Evolutionary conservation across 1,139 yeast species (phyloP), one percentile per base, ranked within the genome.

Genomic region (Arxiozyma telluris): DNA sequence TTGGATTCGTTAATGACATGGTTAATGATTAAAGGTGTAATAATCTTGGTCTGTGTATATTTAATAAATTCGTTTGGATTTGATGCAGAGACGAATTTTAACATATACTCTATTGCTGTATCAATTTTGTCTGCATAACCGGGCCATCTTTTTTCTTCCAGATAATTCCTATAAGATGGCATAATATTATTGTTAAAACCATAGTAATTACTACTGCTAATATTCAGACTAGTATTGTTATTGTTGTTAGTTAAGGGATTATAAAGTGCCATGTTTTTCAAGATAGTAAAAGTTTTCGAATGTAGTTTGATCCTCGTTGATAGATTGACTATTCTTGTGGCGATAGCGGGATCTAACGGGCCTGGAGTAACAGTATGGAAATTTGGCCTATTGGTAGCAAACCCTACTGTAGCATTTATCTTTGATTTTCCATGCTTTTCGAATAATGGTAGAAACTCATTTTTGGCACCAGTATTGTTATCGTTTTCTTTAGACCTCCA

Each of bases 81-180:
- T 2, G 71, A 58, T n/a, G 71, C 69, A 12, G 68, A 64, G 7
- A 62, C 51, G 53, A 59, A 66, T 39, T 64, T 57, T 25, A 63
- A 54, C 9, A 66, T 58, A 46, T 61, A 62, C 25, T 60, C 64
- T 17, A 64, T 58, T 11, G 67, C 61, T 20, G 56, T 47, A 51
- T 65, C 70, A 12, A 66, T 53, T 49, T 58, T 61, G 18, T 53
- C 58, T 17, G 65, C 55, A 53, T 59, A 58, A 20, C 49, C 42
- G 1, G 60, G 60, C 41, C 51, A 49, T 9, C 59, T 57, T 4
- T 55, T 57, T 48, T 58, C 54, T 44, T 52, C 55, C 34, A 60
- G 43, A 46, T 54, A 58, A 1, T 47, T 50, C 50, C 61, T 65
- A 34, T 58, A 59, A 18, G 56, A 54, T n/a, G 61, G 59, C 41